Evolutionary conservation across 805 yeast species (phyloP), one percentile per base, ranked within the genome.

Genomic region (Zygotorulaspora sp.): DNA sequence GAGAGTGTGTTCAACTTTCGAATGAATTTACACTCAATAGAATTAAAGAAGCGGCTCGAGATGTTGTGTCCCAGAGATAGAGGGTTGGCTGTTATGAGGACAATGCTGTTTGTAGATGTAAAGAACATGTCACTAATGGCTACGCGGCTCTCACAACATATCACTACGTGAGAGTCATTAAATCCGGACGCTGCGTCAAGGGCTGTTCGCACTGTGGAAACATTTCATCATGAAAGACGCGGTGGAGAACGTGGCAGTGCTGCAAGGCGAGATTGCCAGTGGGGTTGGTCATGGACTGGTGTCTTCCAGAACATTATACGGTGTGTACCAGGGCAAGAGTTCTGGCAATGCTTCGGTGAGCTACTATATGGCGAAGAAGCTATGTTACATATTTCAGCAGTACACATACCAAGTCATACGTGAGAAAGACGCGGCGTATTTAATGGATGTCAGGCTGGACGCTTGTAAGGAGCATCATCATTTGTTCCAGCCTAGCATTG

Each of bases 341-440:
- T 19, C 13, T 5, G 32, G 32, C 21, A 18, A 18, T 3, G 32
- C 21, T 3, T 18, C 13, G 21, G 32, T 29, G 6, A 18, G 21
- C 2, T 29, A 15, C 6, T 3, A 18, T 3, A 15, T 13, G 3
- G 32, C 32, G 3, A 29, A 29, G 20, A 3, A 29, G 20, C 20
- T 29, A 20, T 29, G 32, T 29, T 20, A 29, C 21, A 29, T 29
- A 29, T 29, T 29, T 15, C 32, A 29, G 18, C 32, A 20, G 21
- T 14, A 15, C 21, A 29, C 32, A 8, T n/a, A n/a, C n/a, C n/a
- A n/a, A n/a, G n/a, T n/a, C n/a, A n/a, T n/a, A n/a, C n/a, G n/a
- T n/a, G n/a, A n/a, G 30, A 5, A 26, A 14, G 13, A 26, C 4
- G 30, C 10, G 9, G 9, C 9, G 10, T 8, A 7, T n/a, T 12